These are phyloP conservation scores for Xylariaceae sp. DNA, from an alignment of 2,329 filamentous ascomycete species.

Conservation along the genomic window DNA sequence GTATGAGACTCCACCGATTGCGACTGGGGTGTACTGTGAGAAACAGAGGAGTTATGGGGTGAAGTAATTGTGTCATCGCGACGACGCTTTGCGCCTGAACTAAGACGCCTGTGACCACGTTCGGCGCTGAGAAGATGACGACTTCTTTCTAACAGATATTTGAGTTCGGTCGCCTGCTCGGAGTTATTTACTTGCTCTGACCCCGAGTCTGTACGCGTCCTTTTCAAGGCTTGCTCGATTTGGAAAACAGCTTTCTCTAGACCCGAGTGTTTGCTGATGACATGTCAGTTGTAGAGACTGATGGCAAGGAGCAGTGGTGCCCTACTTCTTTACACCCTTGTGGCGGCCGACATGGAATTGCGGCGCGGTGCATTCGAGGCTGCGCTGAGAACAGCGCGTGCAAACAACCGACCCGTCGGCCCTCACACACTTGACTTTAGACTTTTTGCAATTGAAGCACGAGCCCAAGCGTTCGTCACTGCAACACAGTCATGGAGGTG, in stretches of 20 bases:
- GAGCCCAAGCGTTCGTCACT: conserved; percentile 33
- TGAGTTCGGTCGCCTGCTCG: conserved; percentile 44
- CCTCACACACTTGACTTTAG: conserved; percentile 35
- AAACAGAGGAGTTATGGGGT: conserved; percentile 28
- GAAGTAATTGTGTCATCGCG: conserved; percentile 26
- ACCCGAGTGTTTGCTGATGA: conserved; percentile 66
- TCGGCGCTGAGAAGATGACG: conserved; percentile 37
- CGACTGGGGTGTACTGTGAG: conserved; percentile 29
- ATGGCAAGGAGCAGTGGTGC: neutral
- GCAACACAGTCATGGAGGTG: neutral
- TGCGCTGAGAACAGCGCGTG: conserved; percentile 31
- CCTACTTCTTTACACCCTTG: conserved; percentile 74
- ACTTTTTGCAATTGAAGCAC: conserved; percentile 35
- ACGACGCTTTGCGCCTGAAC: conserved; percentile 20
- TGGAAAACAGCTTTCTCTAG: conserved; percentile 72
- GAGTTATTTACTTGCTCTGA: conserved; percentile 37
- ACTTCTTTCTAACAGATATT: conserved; percentile 49
- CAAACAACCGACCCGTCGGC: conserved; percentile 29
- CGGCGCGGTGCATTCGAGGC: conserved; percentile 62
- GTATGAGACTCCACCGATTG: conserved; percentile 27
- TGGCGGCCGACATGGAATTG: conserved; percentile 71
- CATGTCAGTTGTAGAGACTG: conserved; percentile 15
- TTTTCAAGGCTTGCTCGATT: conserved; percentile 66
- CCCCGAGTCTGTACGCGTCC: conserved; percentile 44
- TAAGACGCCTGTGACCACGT: conserved; percentile 17